phyloP scores from a whole-genome alignment of 164 flowering plant genomes.

The Cinnamomum chago region DNA sequence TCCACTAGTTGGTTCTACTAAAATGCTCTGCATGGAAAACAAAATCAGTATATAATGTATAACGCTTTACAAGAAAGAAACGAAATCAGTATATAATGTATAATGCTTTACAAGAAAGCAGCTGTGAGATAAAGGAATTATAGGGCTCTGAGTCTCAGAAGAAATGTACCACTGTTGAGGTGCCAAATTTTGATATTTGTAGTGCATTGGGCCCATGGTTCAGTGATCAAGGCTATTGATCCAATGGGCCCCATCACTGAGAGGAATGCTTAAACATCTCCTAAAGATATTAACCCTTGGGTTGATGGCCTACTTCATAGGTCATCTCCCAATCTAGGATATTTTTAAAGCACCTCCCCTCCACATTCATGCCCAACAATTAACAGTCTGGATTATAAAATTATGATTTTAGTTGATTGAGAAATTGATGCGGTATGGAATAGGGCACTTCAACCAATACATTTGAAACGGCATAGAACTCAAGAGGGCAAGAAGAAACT shows the following conservation, averaged over 20 bases:
- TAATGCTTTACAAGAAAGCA: not conserved
- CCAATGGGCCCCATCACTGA: not conserved
- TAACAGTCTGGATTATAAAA: not conserved
- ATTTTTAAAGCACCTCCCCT: not conserved
- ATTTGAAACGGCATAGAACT: not conserved
- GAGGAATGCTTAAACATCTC: not conserved
- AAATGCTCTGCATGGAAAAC: conserved; percentile 42
- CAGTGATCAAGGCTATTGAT: not conserved
- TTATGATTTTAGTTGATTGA: not conserved
- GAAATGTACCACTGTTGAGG: not conserved
- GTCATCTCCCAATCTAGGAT: not conserved
- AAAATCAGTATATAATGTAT: not conserved
- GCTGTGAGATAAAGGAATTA: not conserved
- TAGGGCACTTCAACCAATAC: not conserved
- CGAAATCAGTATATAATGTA: not conserved
- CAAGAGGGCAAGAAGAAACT: conserved; percentile 6
- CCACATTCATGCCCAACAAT: not conserved
- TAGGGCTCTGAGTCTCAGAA: not conserved
- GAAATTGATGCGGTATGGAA: not conserved
- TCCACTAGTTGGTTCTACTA: conserved; percentile 86
- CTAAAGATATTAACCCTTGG: not conserved
- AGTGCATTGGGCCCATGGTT: not conserved
- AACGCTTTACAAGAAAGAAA: not conserved
- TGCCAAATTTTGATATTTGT: not conserved
- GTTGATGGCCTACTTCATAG: not conserved